Evolutionary conservation across 495 filamentous ascomycete species (phyloP), one percentile per base, ranked within the genome.

Genomic region (Sporormia fimetaria): DNA sequence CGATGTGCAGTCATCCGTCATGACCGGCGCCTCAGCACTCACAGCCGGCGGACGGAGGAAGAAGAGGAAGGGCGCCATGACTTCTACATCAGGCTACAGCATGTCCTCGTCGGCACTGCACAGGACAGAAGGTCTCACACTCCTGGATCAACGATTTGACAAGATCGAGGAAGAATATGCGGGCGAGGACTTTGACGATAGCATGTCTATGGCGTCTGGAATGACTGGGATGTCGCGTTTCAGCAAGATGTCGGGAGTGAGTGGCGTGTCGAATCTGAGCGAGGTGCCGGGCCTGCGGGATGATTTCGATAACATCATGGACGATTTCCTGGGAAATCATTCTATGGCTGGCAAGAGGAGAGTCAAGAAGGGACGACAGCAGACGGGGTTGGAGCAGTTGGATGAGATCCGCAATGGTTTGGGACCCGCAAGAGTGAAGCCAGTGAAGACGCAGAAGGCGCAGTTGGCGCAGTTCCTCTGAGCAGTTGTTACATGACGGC

Each of bases 91-190:
- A 4, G 71, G 73, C 11, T 96, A 94, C 65, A 94, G 86, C n/a
- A 99, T 96, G 92, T 87, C 81, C 0, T 93, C 83, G 4, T 94
- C 90, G 0, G 80, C 87, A 0, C 67, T 96, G 5, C 74, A 80
- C 15, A 75, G 92, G 28, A 96, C 88, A 1, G 90, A 94, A 46
- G 84, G 85, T n/a, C 70, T 87, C 25, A 76, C 77, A 4, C 71
- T 87, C 8, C 68, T 96, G 14, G 92, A 99, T 58, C 78, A 77
- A 29, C 76, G 90, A 10, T 99, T 96, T 56, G 90, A 95, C 51
- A 81, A 78, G 65, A 71, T 94, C 21, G 84, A 94, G 58, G 80
- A 83, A 50, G 65, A 81, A 40, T 94, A 94, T 59, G 42, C 47
- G 2, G 36, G 21, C 18, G 37, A 40, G 8, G 40, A 49, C 17